Percentiles rank a stretch among this genome's conserved stretches.
phyloP scores from a whole-genome alignment of 768 basidiomycete genomes.

The Pleurotus platypus region DNA sequence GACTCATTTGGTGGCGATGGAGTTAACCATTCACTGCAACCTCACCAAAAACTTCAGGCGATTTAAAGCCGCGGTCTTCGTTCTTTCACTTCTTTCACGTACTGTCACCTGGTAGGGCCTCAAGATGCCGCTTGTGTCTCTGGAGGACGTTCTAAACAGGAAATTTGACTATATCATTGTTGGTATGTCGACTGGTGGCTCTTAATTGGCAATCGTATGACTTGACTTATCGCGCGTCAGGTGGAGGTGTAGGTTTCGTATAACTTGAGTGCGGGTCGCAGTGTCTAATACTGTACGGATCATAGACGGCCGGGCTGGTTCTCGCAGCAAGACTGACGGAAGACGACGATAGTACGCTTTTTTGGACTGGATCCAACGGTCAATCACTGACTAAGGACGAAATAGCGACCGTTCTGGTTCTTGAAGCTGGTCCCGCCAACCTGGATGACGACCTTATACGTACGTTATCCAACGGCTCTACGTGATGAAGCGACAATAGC shows the following conservation, averaged over 20 bases:
- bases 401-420: slow-evolving; percentile 10
- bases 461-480: not conserved
- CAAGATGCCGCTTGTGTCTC: not conserved
- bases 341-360: slow-evolving; percentile 4
- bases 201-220: not conserved
- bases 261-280: not conserved
- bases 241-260: not conserved
- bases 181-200: not conserved
- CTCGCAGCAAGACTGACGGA: slow-evolving; percentile 14
- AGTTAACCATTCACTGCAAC: no score
- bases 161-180: slow-evolving; percentile 1
- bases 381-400: not conserved
- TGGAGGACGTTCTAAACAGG: not conserved
- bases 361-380: not conserved
- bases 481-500: not conserved
- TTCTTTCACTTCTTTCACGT: no score
- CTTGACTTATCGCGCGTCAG: not conserved
- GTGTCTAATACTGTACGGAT: not conserved
- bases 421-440: slow-evolving; percentile 15
- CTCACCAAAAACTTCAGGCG: no score
- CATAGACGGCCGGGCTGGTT: slow-evolving; percentile 14
- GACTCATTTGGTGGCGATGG: no score
- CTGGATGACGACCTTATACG: slow-evolving; percentile 11
- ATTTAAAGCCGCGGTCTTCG: no score
- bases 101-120: not conserved